phyloP scores from a whole-genome alignment of 2,329 filamentous ascomycete species.

The Fusarium mundagurra region DNA sequence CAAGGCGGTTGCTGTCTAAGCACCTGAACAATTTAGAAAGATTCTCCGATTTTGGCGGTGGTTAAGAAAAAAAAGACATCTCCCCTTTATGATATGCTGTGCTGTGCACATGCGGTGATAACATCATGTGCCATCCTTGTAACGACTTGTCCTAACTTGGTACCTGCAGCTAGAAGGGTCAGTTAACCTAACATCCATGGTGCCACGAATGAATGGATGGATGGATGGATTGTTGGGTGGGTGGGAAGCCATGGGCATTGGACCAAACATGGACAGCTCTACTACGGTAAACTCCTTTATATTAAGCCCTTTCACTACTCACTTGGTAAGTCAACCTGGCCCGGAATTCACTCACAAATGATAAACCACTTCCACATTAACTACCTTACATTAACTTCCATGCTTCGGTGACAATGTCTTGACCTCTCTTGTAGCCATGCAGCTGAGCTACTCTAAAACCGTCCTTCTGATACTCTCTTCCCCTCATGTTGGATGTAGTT shows the following conservation, averaged over 20 bases:
- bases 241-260: constrained; percentile 13
- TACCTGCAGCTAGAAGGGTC: constrained; percentile 35
- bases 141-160: constrained; percentile 35
- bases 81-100: background rate
- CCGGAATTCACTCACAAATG: constrained; percentile 25
- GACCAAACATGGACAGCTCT: constrained; percentile 8
- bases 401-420: constrained; percentile 10
- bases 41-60: background rate
- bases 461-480: constrained; percentile 17
- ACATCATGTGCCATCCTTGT: constrained; percentile 18
- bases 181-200: constrained; percentile 13
- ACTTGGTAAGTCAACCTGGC: background rate
- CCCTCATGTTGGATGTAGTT: background rate
- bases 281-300: background rate
- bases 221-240: constrained; percentile 4
- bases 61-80: background rate
- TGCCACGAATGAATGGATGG: constrained; percentile 23
- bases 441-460: constrained; percentile 16
- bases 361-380: constrained; percentile 9
- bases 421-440: constrained; percentile 18
- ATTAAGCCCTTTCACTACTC: background rate
- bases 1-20: background rate
- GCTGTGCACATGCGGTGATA: constrained; percentile 2
- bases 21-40: background rate
- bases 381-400: background rate